Base-by-base conservation (phyloP, 306 rosid genomes). In the Sindora glabra region DNA sequence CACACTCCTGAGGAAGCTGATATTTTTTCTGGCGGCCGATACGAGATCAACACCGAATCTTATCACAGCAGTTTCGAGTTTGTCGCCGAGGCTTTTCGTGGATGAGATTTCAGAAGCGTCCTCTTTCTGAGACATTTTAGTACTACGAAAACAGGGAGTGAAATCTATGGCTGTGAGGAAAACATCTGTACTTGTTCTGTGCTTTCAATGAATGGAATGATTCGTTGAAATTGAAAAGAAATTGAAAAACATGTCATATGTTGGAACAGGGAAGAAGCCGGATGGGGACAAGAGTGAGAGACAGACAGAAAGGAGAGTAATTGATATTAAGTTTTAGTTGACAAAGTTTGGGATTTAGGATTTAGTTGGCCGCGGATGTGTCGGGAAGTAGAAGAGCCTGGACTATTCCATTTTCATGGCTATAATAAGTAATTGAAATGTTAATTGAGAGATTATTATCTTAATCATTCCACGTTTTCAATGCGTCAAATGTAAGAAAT, bases 21-120 rank as follows among this genome's bases (percentile, higher is more conserved):
- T 64, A 26, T 77, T 91, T 39, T 81, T 74, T 59, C 89, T 72
- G 6, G 91, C 80, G 4, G 96, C 95, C 1, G 86, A 72, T 0
- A 81, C 87, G 59, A 91, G 81, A 75, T 91, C 95, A 42, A 83
- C n/a, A 10, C 96, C 75, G 14, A 85, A 33, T 24, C 67, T 59
- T 44, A 72, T 27, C 0, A 82, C 50, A 23, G 74, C 57, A 6
- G 65, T 48, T 47, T 87, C 89, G 12, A 91, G 81, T 4, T 64
- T 21, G 48, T 76, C 88, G 64, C 81, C 74, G 69, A 74, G 79
- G 29, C 82, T 81, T 73, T 80, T 69, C 3, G 80, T 67, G 3
- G 81, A 83, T 1, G 60, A 17, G 75, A 61, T 51, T 37, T 77
- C 71, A 18, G 84, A 71, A 19, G 61, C 60, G 74, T 62, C 23